Percentiles rank a stretch among this genome's conserved stretches.
phyloP scores from a whole-genome alignment of 2,329 filamentous ascomycete species.

The Monosporascus cannonballus region DNA sequence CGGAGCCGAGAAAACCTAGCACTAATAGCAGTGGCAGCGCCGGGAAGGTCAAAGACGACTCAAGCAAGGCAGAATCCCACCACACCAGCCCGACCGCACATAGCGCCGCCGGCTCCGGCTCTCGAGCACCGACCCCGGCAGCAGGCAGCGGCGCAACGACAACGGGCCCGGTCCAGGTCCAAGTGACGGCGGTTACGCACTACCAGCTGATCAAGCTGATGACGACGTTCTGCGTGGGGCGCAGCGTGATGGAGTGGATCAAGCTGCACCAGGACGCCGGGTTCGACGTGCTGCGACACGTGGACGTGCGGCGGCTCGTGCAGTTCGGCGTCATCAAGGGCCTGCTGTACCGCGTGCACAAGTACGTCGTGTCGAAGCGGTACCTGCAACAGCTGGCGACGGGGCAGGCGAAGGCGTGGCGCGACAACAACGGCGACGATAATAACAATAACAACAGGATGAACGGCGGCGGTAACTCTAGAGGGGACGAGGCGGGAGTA shows the following conservation, averaged over 20 bases:
- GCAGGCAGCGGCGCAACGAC: not conserved
- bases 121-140: slow-evolving; percentile 3
- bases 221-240: slow-evolving; percentile 74
- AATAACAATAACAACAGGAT: slow-evolving; percentile 17
- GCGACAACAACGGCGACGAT: slow-evolving; percentile 14
- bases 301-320: slow-evolving; percentile 86
- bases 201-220: slow-evolving; percentile 76
- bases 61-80: too few species aligned
- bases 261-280: slow-evolving; percentile 62
- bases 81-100: not conserved
- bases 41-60: not conserved
- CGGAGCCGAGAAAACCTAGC: slow-evolving; percentile 1
- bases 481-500: slow-evolving; percentile 5
- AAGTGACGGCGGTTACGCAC: slow-evolving; percentile 35
- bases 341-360: slow-evolving; percentile 86
- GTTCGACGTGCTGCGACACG: slow-evolving; percentile 60
- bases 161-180: too few species aligned
- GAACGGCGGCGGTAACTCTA: slow-evolving; percentile 6
- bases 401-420: slow-evolving; percentile 38
- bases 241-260: slow-evolving; percentile 84
- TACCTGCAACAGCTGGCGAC: slow-evolving; percentile 52
- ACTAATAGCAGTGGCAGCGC: not conserved
- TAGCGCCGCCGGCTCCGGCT: slow-evolving; percentile 2
- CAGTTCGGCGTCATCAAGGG: slow-evolving; percentile 97
- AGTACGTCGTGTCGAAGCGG: slow-evolving; percentile 71